phyloP scores from a whole-genome alignment of 805 yeast genomes.

The Candida adriatica region DNA sequence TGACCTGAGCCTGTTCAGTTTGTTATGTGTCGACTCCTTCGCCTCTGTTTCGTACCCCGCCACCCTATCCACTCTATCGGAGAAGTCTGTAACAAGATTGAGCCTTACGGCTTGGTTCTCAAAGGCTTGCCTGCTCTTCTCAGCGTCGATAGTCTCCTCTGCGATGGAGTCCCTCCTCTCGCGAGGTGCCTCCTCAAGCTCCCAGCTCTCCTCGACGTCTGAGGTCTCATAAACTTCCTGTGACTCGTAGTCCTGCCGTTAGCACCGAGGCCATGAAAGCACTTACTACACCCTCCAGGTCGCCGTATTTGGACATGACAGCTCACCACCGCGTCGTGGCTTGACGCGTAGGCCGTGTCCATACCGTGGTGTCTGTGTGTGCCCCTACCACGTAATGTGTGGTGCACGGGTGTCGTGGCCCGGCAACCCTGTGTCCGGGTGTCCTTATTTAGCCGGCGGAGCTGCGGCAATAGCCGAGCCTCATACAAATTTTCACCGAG shows the following conservation, averaged over 20 bases:
- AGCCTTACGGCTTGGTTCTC: slow-evolving; percentile 20
- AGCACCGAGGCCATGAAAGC: neutral
- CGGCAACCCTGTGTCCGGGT: no score
- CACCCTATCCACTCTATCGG: slow-evolving; percentile 26
- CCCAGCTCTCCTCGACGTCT: slow-evolving; percentile 28
- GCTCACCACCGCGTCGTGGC: neutral
- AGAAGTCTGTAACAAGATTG: slow-evolving; percentile 20
- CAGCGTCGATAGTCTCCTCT: slow-evolving; percentile 12
- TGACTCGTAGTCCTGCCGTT: slow-evolving; percentile 20
- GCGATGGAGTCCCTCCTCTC: slow-evolving; percentile 21
- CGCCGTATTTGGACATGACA: slow-evolving; percentile 13
- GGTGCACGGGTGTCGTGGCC: no score
- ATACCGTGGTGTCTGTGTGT: no score
- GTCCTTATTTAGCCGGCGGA: no score
- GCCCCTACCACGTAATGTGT: no score
- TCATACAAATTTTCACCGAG: no score
- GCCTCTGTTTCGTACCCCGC: slow-evolving; percentile 28
- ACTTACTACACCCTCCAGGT: slow-evolving; percentile 17
- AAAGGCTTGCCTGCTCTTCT: slow-evolving; percentile 21
- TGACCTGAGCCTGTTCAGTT: slow-evolving; percentile 29
- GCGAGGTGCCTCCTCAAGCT: neutral
- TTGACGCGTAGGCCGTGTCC: no score
- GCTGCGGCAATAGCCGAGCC: no score
- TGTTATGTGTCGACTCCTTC: slow-evolving; percentile 34
- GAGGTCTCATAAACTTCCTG: slow-evolving; percentile 38